Evolutionary conservation across 176 grass and related monocot species (phyloP), one percentile per base, ranked within the genome.

Genomic region (Triticum dicoccoides): DNA sequence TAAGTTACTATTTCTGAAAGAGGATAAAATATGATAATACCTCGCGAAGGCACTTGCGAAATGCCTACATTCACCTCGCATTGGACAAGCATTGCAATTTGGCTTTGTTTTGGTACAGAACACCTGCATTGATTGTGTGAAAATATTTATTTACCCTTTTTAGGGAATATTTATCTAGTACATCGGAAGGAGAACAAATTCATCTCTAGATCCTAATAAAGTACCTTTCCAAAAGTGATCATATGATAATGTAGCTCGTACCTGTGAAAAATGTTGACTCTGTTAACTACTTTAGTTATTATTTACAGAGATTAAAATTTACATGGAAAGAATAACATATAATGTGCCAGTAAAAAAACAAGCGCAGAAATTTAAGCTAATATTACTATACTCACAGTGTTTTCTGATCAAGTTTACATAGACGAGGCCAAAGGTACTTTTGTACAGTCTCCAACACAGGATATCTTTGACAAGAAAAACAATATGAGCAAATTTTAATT

Each of bases 211-310:
- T 84, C 45, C 18, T 80, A 71, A 80, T 74, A 68, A 74, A 71
- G 64, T 96, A 99, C 97, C 97, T 99, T 99, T 65, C 97, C 97
- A 81, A 96, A 99, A 65, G 97, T 99, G 82, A 99, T 99, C 97
- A 99, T 92, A 69, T 99, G 97, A 88, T 99, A 99, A 79, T 99
- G 97, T 89, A 99, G 90, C 76, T 99, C 97, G 86, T 99, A 99
- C 87, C 94, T 99, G 83, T 86, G 81, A 70, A 92, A 65, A 58
- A 7, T 47, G 4, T 91, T 49, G 61, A 49, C 30, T 87, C 52
- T 61, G 45, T 61, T 62, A 84, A 73, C 15, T 80, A 61, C 83
- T 61, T 15, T 47, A 21, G 18, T 52, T 47, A 13, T 65, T 85
- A 30, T 78, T 59, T 87, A 35, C 15, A 80, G 35, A 76, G 33